phyloP scores from a whole-genome alignment of 176 grass and related monocot genomes.

The Microstegium vimineum region DNA sequence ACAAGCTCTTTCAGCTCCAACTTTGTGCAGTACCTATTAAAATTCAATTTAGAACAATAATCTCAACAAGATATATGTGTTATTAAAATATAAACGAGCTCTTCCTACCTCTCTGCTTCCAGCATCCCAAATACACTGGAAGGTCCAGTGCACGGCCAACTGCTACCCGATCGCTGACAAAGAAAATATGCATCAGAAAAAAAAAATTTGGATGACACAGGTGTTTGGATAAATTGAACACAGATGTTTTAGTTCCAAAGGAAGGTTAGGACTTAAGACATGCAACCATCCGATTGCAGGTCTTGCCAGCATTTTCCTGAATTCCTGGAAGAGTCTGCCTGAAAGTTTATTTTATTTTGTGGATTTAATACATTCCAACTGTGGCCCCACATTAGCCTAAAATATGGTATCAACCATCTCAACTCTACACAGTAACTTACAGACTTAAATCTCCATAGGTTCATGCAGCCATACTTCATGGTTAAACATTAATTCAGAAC shows the following conservation, averaged over 20 bases:
- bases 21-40: conserved; percentile 92
- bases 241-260: background rate
- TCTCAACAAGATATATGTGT: background rate
- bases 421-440: conserved; percentile 1
- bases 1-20: conserved; percentile 95
- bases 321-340: background rate
- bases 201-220: background rate
- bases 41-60: conserved; percentile 4
- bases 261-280: background rate
- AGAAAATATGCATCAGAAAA: conserved; percentile 21
- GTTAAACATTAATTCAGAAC: background rate
- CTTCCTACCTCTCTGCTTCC: conserved; percentile 86
- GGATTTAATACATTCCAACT: conserved; percentile 2
- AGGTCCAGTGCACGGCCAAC: conserved; percentile 91
- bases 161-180: conserved; percentile 85
- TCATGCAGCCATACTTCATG: background rate
- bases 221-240: conserved; percentile 26
- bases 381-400: background rate
- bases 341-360: background rate
- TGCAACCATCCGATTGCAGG: background rate
- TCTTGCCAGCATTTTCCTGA: background rate
- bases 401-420: conserved; percentile 14
- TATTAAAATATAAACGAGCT: background rate
- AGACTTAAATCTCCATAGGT: conserved; percentile 1
- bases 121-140: conserved; percentile 97